Evolutionary conservation across 805 yeast species (phyloP).

Genomic region (Clavispora carvajalis): DNA sequence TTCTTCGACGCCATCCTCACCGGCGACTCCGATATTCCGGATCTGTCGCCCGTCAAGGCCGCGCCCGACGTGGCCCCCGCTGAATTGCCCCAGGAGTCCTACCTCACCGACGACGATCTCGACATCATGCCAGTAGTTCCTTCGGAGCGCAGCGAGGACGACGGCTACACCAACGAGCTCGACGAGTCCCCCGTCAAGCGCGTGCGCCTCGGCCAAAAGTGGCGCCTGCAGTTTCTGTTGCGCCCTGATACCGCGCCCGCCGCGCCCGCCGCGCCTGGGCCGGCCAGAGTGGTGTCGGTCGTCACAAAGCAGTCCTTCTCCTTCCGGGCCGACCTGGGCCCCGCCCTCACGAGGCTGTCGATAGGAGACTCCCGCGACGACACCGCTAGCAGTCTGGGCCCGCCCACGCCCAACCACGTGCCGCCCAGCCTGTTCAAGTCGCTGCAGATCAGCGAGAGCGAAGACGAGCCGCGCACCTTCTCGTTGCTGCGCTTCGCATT

Average conservation of each 20-base stretch:
- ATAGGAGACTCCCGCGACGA: constrained; percentile 1
- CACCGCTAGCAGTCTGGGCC: constrained; percentile 2
- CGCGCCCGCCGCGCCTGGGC: too few relatives aligned
- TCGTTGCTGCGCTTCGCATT: constrained; percentile 15
- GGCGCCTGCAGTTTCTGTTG: constrained; percentile 13
- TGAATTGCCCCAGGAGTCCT: constrained; percentile 5
- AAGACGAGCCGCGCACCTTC: constrained; percentile 4
- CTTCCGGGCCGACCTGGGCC: too few relatives aligned
- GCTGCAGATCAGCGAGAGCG: constrained; percentile 15
- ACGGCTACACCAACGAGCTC: constrained; percentile 30
- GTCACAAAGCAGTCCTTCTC: too few relatives aligned
- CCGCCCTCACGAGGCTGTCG: too few relatives aligned
- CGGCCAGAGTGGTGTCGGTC: too few relatives aligned
- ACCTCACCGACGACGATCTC: constrained; percentile 15
- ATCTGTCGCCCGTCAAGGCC: constrained; percentile 21
- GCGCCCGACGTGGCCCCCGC: background rate
- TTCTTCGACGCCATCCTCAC: constrained; percentile 16
- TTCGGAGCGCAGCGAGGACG: constrained; percentile 15
- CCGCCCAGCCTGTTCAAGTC: constrained; percentile 6
- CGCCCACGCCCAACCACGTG: background rate
- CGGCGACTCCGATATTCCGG: constrained; percentile 32
- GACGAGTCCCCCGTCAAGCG: constrained; percentile 38
- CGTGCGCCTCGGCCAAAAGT: constrained; percentile 4
- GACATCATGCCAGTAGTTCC: constrained; percentile 5
- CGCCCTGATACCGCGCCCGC: constrained; percentile 1